Evolutionary conservation across 192 early-diverging fungal species (phyloP).

Genomic region (Lobulomyces angularis): DNA sequence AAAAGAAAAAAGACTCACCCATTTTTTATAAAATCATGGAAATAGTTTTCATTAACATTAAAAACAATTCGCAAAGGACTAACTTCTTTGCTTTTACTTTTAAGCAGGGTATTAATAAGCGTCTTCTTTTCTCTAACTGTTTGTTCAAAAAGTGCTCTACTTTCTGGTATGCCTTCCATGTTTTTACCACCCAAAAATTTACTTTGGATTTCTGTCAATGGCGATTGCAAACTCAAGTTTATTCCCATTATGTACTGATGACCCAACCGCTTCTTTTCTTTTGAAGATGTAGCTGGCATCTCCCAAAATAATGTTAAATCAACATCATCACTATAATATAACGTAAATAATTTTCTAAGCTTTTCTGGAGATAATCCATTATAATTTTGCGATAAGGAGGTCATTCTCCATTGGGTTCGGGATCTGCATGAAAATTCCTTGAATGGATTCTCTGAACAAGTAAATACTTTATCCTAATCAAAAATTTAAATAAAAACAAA

Average conservation of each 20-base stretch:
- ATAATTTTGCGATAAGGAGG: constrained; percentile 48
- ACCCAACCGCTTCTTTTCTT: constrained; percentile 35
- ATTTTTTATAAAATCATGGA: constrained; percentile 28
- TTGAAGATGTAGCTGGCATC: constrained; percentile 14
- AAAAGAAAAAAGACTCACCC: constrained; percentile 19
- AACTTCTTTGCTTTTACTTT: constrained; percentile 42
- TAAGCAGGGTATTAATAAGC: constrained; percentile 51
- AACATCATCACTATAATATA: constrained; percentile 77
- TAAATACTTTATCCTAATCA: constrained; percentile 16
- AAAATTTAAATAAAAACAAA: not conserved
- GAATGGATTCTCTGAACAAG: constrained; percentile 48
- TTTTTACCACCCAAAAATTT: not conserved
- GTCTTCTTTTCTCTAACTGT: constrained; percentile 54
- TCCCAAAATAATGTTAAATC: constrained; percentile 82
- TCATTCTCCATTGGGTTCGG: constrained; percentile 60
- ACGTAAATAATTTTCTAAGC: constrained; percentile 56
- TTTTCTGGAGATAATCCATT: constrained; percentile 46
- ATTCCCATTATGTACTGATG: constrained; percentile 91
- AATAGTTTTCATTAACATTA: constrained; percentile 21
- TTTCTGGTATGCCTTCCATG: constrained; percentile 15
- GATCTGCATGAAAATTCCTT: constrained; percentile 56
- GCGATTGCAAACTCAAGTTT: constrained; percentile 61
- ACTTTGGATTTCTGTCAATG: constrained; percentile 8
- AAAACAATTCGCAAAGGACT: constrained; percentile 54
- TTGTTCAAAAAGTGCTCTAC: constrained; percentile 53